A percentile compares a stretch with the other conserved stretches of the same genome.
Conservation (phyloP, 176 grass and related monocot species). For the Coix lacrymajobi region DNA sequence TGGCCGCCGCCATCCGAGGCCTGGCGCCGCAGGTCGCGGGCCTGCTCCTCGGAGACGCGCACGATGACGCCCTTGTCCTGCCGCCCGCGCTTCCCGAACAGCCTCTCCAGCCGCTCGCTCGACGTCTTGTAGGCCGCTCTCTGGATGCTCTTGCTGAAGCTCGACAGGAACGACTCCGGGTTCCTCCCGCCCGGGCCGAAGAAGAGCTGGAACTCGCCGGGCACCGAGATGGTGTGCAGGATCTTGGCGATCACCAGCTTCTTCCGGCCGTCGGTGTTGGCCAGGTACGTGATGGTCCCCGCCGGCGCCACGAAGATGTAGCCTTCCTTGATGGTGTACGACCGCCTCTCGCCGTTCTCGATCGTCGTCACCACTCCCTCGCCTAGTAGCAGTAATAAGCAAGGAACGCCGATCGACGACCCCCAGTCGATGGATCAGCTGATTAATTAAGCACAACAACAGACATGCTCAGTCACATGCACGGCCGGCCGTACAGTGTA, state of each 20-base stretch:
- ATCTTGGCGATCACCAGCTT: slow-evolving; percentile 62
- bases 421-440: too few relatives aligned
- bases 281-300: slow-evolving; percentile 48
- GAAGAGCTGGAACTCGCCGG: slow-evolving; percentile 61
- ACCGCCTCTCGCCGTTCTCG: slow-evolving; percentile 44
- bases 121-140: slow-evolving; percentile 62
- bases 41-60: slow-evolving; percentile 60
- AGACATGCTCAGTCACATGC: too few relatives aligned
- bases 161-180: slow-evolving; percentile 42
- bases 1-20: slow-evolving; percentile 32
- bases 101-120: slow-evolving; percentile 29
- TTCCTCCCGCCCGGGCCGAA: slow-evolving; percentile 52
- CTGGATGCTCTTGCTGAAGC: slow-evolving; percentile 55
- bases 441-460: too few relatives aligned
- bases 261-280: slow-evolving; percentile 61
- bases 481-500: too few relatives aligned
- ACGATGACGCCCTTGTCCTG: slow-evolving; percentile 31
- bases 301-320: slow-evolving; percentile 53
- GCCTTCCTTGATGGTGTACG: slow-evolving; percentile 49
- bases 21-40: slow-evolving; percentile 38
- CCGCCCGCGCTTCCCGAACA: slow-evolving; percentile 23
- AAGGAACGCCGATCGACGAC: too few relatives aligned
- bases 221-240: slow-evolving; percentile 50
- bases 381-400: too few relatives aligned
- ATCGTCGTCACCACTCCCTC: slow-evolving; percentile 43